These are phyloP conservation scores for Suhomyces kilbournensis DNA, from an alignment of 805 yeast genomes.

Conservation along the genomic window DNA sequence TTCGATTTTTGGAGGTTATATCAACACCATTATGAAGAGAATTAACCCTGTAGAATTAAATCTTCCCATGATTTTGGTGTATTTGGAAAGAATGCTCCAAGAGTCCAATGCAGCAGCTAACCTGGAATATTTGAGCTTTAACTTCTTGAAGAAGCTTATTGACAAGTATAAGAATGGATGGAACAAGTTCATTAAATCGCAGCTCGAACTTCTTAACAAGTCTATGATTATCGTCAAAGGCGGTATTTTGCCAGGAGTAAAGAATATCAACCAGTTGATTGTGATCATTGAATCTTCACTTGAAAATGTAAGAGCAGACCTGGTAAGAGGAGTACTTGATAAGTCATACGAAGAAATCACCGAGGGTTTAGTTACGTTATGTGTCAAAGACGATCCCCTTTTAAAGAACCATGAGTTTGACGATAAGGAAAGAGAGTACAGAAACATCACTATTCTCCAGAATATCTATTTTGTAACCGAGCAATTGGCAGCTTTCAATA, in stretches of 20 bases:
- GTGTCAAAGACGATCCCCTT: conserved; percentile 41
- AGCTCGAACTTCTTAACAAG: conserved; percentile 40
- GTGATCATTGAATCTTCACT: conserved; percentile 32
- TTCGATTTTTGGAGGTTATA: conserved; percentile 43
- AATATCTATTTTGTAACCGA: conserved; percentile 36
- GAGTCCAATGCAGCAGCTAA: conserved; percentile 39
- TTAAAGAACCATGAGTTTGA: conserved; percentile 43
- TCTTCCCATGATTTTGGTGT: conserved; percentile 31
- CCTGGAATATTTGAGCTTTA: conserved; percentile 59
- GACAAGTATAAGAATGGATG: conserved; percentile 54
- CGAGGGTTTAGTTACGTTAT: conserved; percentile 32
- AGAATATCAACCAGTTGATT: conserved; percentile 32
- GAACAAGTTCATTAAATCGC: conserved; percentile 57
- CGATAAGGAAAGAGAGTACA: conserved; percentile 40
- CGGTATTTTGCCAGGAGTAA: conserved; percentile 33
- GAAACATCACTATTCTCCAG: conserved; percentile 41
- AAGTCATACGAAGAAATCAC: conserved; percentile 32
- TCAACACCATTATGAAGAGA: conserved; percentile 32
- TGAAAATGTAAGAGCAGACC: conserved; percentile 19
- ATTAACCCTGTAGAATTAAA: conserved; percentile 35
- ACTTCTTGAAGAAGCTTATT: conserved; percentile 48
- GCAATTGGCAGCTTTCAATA: conserved; percentile 26
- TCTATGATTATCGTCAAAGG: conserved; percentile 35
- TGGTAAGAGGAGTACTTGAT: conserved; percentile 22
- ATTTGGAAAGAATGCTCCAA: conserved; percentile 24